A percentile compares a stretch with the other conserved stretches of the same genome.
phyloP scores from a whole-genome alignment of 2,329 filamentous ascomycete species.

The Purpureocillium lavendulum region DNA sequence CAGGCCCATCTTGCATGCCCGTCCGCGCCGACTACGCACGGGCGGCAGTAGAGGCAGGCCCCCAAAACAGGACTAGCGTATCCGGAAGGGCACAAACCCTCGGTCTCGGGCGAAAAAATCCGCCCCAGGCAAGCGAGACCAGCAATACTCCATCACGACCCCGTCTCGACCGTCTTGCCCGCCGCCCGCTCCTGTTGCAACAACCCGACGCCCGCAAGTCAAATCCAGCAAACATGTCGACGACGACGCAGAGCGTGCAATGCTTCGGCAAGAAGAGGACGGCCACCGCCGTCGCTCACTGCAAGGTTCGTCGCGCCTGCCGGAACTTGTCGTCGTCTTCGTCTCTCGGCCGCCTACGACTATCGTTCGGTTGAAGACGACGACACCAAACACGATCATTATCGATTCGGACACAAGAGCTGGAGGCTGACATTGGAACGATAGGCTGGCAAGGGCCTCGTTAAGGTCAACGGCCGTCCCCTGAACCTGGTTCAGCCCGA shows the following conservation, averaged over 20 bases:
- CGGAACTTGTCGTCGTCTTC: too few relatives aligned
- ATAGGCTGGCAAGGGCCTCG: constrained; percentile 57
- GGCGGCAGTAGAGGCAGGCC: too few relatives aligned
- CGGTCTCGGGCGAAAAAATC: constrained; percentile 15
- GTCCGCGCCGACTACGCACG: too few relatives aligned
- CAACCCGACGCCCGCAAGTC: constrained; percentile 3
- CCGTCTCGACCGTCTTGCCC: background rate
- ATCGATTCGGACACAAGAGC: too few relatives aligned
- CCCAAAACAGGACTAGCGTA: constrained; percentile 15
- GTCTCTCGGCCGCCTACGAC: too few relatives aligned
- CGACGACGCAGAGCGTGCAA: constrained; percentile 73
- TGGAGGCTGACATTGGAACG: background rate
- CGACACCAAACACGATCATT: too few relatives aligned
- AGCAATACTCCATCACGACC: constrained; percentile 7
- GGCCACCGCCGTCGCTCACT: constrained; percentile 83
- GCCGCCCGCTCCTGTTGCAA: constrained; percentile 7
- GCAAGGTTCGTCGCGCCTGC: constrained; percentile 57
- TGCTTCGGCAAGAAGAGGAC: constrained; percentile 99
- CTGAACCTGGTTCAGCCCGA: constrained; percentile 90
- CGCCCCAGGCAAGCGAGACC: constrained; percentile 2
- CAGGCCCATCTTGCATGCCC: too few relatives aligned
- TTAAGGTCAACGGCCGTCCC: constrained; percentile 98
- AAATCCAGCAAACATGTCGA: constrained; percentile 59
- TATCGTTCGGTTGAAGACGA: too few relatives aligned
- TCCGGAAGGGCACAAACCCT: constrained; percentile 24